Evolutionary conservation across 768 basidiomycete genomes (phyloP), one percentile per base, ranked within the genome.

Genomic region (Phanerodontia chrysosporium): DNA sequence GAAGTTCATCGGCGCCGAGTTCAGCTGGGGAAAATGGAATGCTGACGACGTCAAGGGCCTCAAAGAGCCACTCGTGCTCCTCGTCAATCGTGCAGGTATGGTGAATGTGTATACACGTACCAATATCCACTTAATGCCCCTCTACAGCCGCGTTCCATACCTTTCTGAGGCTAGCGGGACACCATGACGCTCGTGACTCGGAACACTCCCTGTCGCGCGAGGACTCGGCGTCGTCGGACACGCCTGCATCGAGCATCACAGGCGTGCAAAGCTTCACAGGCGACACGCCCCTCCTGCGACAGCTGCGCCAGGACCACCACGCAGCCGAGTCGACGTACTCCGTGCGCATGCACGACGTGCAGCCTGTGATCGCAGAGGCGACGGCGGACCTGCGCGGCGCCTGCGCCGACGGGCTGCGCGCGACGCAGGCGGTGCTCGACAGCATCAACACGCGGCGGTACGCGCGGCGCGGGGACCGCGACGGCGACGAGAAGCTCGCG

Each of bases 1-100:
- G n/a, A 69, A 68, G 9, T 71, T 78, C 57, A 68, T 80, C 21
- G 68, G 74, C 44, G 66, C 73, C 16, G 78, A 80, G 62, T 79
- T 80, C 65, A 75, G 72, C 59, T 75, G 70, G 68, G 78, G 78
- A 2, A 71, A 71, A 46, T 80, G 78, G 78, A 79, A 72, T 61
- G 75, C 75, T 22, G 74, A 77, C 28, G 78, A 81, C 59, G 65
- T 78, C 14, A 70, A 65, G 35, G 65, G 55, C n/a, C 61, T 80
- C 22, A 65, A 73, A 14, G 69, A 71, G 35, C 78, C 77, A 0
- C 61, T 79, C 14, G 58, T 67, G n/a, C 55, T 57, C 1, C 58
- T 77, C 39, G 68, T 77, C 35, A 69, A 67, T n/a, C 73, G 78
- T 16, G 59, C 72, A 29, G 66, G 78, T 78, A 30, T 6, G 74